These are phyloP conservation scores for Platanthera guangdongensis DNA, from an alignment of 106 monocot species.

Conservation along the genomic window DNA sequence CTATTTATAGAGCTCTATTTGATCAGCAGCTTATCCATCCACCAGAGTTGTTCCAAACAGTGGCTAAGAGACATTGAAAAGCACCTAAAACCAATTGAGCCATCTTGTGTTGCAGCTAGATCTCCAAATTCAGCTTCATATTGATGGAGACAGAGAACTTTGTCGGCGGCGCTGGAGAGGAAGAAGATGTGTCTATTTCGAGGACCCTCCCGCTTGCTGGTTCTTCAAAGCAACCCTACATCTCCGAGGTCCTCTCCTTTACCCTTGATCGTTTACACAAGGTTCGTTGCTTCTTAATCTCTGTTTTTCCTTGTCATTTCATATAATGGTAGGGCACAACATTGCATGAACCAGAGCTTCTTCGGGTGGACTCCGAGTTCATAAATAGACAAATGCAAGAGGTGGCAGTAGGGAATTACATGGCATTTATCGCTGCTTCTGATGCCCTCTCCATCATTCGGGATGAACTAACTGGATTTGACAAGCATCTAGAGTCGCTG, in stretches of 20 bases:
- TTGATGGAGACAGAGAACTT: slow-evolving; percentile 22
- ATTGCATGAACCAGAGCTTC: slow-evolving; percentile 85
- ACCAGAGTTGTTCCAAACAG: too few species aligned
- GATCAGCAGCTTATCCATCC: too few species aligned
- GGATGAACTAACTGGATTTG: slow-evolving; percentile 56
- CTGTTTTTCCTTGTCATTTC: background rate
- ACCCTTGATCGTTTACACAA: slow-evolving; percentile 95
- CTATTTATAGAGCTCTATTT: too few species aligned
- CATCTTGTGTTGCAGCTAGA: too few species aligned
- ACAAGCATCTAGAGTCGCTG: slow-evolving; percentile 69
- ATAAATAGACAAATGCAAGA: slow-evolving; percentile 96
- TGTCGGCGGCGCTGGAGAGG: slow-evolving; percentile 11
- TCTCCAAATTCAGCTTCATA: background rate
- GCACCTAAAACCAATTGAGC: too few species aligned
- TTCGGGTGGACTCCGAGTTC: slow-evolving; percentile 86
- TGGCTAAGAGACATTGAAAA: too few species aligned
- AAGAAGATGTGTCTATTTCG: slow-evolving; percentile 19
- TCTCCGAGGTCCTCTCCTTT: slow-evolving; percentile 98
- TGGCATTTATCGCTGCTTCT: slow-evolving; percentile 75
- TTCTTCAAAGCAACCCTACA: slow-evolving; percentile 63
- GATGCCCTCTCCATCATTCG: slow-evolving; percentile 69
- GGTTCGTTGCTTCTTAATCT: slow-evolving; percentile 21
- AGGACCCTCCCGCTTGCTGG: slow-evolving; percentile 59
- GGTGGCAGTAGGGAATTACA: slow-evolving; percentile 92
- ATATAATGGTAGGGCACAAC: background rate